Percentiles rank a stretch among this genome's conserved stretches.
Conservation (phyloP, 371 early-diverging fungal species). For the Mucor plumbeus region DNA sequence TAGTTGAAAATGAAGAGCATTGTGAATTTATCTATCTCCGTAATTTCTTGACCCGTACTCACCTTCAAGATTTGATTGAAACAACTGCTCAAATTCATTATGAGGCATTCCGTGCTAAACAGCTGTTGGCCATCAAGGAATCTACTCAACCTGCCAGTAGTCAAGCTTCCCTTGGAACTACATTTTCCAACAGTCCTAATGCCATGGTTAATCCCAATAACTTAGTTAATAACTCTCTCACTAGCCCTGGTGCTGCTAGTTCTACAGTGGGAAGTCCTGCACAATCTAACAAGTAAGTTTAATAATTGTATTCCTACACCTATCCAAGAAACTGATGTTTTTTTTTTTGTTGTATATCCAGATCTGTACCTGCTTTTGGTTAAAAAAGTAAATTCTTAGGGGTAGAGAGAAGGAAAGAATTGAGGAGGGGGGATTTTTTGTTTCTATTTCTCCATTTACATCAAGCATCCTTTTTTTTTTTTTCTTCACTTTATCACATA, state of each 20-base stretch:
- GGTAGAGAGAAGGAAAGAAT: no score
- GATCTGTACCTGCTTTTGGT: conserved; percentile 47
- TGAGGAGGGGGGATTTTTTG: background rate
- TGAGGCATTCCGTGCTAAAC: conserved; percentile 91
- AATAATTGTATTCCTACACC: background rate
- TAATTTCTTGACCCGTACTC: conserved; percentile 86
- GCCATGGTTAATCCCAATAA: conserved; percentile 27
- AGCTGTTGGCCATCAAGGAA: conserved; percentile 85
- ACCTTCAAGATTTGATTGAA: conserved; percentile 86
- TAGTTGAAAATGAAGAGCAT: conserved; percentile 76
- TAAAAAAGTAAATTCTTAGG: conserved; percentile 12
- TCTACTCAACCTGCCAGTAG: conserved; percentile 39
- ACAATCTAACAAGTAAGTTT: conserved; percentile 41
- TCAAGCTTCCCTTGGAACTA: conserved; percentile 31
- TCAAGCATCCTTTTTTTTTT: background rate
- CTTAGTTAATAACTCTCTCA: conserved; percentile 27
- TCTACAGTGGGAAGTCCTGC: conserved; percentile 45
- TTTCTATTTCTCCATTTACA: conserved; percentile 1
- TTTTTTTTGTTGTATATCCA: background rate
- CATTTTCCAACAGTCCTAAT: conserved; percentile 15
- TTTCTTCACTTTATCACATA: no score
- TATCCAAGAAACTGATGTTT: background rate
- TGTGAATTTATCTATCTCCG: conserved; percentile 84
- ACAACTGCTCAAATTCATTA: conserved; percentile 88
- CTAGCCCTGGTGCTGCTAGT: conserved; percentile 20